Evolutionary conservation across 495 filamentous ascomycete genomes (phyloP), one percentile per base, ranked within the genome.

Genomic region (Pyronema omphalodes): DNA sequence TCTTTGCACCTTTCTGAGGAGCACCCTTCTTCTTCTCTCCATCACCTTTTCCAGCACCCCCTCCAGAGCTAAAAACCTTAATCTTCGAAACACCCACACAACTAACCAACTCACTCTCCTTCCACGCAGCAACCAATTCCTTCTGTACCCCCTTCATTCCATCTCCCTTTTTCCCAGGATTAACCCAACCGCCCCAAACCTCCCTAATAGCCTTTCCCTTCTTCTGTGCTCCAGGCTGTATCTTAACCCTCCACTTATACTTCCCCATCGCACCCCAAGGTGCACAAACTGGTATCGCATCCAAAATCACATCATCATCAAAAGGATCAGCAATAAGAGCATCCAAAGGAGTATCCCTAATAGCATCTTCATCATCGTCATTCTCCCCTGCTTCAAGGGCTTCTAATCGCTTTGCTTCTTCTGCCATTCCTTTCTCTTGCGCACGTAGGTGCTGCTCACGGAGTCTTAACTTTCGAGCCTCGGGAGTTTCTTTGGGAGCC

Each of bases 121-220:
- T 88, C 72, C 86, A 76, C 0, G 72, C 78, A 69, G 79, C 82
- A 55, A 96, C 74, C 40, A 94, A 68, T 62, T 93, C 89, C 12
- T 78, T 80, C 68, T 96, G 89, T 40, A 77, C 69, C 3, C 75
- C 74, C 64, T 76, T 74, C 55, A 74, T 72, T 0, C 69, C 73
- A n/a, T 69, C 66, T 53, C 72, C 77, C 37, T 60, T 58, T 47
- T 74, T 67, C 19, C 59, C 62, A 0, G 73, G 70, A 55, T 81
- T 73, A 7, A 74, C 66, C 88, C 91, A 95, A 46, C 74, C 74
- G 37, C 76, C 75, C 14, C 93, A 63, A 40, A 95, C 83, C 68
- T 94, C 88, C 68, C 84, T 84, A 19, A 94, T 79, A 12, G 89
- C 91, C 66, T 94, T 98, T 1, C 89, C 88, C 70, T 94, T 93